phyloP scores from a whole-genome alignment of 768 basidiomycete genomes.

The Naganishia antarctica region DNA sequence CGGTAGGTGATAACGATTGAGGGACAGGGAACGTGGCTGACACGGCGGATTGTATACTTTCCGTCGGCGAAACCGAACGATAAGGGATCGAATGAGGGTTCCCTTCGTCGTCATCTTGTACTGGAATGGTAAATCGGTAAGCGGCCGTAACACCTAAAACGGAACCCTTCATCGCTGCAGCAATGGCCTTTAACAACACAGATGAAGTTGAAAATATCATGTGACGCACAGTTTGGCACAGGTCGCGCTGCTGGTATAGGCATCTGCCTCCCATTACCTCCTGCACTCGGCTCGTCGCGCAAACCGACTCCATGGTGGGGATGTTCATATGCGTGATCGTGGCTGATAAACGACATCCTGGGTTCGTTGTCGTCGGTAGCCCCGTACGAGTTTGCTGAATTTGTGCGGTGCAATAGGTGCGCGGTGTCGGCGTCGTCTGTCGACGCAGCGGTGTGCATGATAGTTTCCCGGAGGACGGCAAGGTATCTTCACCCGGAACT shows the following conservation, averaged over 20 bases:
- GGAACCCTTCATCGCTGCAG: no score
- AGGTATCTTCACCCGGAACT: no score
- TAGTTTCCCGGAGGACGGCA: background rate
- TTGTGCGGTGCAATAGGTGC: background rate
- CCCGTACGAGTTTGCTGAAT: background rate
- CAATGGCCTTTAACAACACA: no score
- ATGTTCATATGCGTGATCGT: conserved; percentile 18
- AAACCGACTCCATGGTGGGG: conserved; percentile 7
- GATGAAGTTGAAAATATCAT: no score
- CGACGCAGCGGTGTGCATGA: background rate
- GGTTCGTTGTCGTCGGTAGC: background rate
- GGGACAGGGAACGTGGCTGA: background rate
- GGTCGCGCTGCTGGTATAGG: conserved; percentile 2
- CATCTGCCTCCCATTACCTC: background rate
- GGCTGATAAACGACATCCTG: conserved; percentile 1
- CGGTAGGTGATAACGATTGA: conserved; percentile 4
- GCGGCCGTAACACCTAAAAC: no score
- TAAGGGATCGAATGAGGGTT: conserved; percentile 10
- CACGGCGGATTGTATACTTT: background rate
- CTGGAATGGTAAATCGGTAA: background rate
- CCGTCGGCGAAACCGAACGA: background rate
- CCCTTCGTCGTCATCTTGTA: conserved; percentile 2
- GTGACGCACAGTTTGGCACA: background rate
- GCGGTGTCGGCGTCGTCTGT: background rate
- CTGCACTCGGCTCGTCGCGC: background rate